A percentile compares a stretch with the other conserved stretches of the same genome.
These are phyloP conservation scores for Aspergillus fumigatiaffinis DNA, from an alignment of 2,329 filamentous ascomycete species.

Conservation along the genomic window DNA sequence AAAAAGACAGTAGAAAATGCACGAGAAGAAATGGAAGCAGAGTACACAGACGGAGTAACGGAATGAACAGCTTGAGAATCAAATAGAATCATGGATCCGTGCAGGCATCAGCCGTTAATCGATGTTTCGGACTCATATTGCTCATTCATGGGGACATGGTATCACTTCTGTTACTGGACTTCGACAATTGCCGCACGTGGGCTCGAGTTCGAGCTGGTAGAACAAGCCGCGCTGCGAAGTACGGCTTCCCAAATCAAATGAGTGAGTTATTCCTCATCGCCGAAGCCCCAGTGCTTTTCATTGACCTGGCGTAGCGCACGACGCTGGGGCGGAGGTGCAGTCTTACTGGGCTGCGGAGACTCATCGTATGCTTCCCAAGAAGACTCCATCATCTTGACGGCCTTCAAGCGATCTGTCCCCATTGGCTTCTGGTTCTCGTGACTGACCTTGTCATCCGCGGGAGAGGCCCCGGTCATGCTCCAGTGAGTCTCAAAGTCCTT, in stretches of 20 bases:
- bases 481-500: slow-evolving; percentile 79
- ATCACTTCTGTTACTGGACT: not conserved
- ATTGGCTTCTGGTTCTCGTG: slow-evolving; percentile 44
- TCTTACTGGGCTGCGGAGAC: slow-evolving; percentile 29
- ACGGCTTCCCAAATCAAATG: not conserved
- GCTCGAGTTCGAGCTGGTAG: not conserved
- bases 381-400: slow-evolving; percentile 68
- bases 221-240: not conserved
- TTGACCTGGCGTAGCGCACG: slow-evolving; percentile 25
- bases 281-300: slow-evolving; percentile 42
- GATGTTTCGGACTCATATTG: not conserved
- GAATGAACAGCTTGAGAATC: not conserved
- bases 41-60: not conserved
- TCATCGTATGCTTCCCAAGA: slow-evolving; percentile 45
- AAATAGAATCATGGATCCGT: not conserved
- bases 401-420: slow-evolving; percentile 62
- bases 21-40: not conserved
- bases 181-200: not conserved
- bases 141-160: not conserved
- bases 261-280: slow-evolving; percentile 29
- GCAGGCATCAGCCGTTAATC: not conserved
- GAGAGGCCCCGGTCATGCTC: slow-evolving; percentile 60
- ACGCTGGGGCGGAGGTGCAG: slow-evolving; percentile 22
- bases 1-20: not conserved
- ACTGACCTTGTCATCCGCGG: slow-evolving; percentile 33